Evolutionary conservation across 495 filamentous ascomycete species (phyloP).

Genomic region (Hypoxylon perforatum): DNA sequence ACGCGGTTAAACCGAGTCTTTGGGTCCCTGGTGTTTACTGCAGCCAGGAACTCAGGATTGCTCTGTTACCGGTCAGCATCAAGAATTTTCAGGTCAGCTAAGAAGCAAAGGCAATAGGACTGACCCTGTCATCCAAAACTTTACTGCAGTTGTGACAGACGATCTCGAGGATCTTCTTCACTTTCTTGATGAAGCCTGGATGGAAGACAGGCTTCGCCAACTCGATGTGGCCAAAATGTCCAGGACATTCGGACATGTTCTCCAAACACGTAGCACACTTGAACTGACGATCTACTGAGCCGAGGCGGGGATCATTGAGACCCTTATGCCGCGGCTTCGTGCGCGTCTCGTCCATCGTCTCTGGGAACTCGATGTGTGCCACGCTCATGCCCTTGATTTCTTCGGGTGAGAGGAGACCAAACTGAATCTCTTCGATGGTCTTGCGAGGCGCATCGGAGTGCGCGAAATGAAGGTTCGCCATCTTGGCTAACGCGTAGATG

Average conservation of each 20-base stretch:
- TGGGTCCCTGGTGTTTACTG: constrained; percentile 84
- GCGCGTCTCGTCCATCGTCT: constrained; percentile 97
- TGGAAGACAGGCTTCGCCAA: constrained; percentile 95
- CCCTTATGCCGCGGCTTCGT: constrained; percentile 87
- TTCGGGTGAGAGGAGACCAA: constrained; percentile 94
- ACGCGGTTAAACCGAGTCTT: constrained; percentile 92
- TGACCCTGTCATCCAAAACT: constrained; percentile 93
- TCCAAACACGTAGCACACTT: constrained; percentile 96
- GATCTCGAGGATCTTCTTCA: constrained; percentile 96
- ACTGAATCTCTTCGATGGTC: constrained; percentile 97
- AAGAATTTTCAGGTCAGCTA: constrained; percentile 57
- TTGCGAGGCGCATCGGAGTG: constrained; percentile 95
- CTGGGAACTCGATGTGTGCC: constrained; percentile 88
- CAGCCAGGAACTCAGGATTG: constrained; percentile 83
- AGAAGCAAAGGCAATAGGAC: constrained; percentile 64
- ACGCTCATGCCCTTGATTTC: constrained; percentile 99
- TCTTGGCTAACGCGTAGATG: constrained; percentile 57
- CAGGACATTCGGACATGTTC: constrained; percentile 92
- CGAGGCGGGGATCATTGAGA: constrained; percentile 92
- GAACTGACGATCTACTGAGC: constrained; percentile 92
- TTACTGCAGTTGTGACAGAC: constrained; percentile 99
- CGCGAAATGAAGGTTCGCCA: constrained; percentile 93
- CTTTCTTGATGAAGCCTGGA: constrained; percentile 94
- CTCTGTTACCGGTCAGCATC: constrained; percentile 80
- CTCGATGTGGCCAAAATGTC: constrained; percentile 98